Percentiles rank a stretch among this genome's conserved stretches.
phyloP scores from a whole-genome alignment of 805 yeast genomes.

The Tetrapisispora taiwanensis region DNA sequence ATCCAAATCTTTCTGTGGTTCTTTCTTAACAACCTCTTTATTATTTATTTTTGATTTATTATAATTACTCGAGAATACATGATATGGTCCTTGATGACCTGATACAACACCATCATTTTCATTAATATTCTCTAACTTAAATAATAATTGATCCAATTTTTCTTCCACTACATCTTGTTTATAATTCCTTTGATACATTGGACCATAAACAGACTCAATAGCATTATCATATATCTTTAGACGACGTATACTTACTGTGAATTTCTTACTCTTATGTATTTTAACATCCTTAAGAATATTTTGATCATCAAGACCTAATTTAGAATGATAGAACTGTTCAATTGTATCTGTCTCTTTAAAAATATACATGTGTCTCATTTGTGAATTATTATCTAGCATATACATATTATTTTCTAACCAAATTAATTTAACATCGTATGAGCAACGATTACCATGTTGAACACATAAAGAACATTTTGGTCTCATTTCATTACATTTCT shows the following conservation, averaged over 20 bases:
- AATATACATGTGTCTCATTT: not conserved
- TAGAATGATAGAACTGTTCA: not conserved
- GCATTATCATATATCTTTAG: slow-evolving; percentile 24
- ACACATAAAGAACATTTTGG: slow-evolving; percentile 24
- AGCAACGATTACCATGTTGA: slow-evolving; percentile 19
- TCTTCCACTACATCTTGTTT: slow-evolving; percentile 18
- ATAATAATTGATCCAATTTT: slow-evolving; percentile 11
- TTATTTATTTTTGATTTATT: not conserved
- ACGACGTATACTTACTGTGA: slow-evolving; percentile 25
- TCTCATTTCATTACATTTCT: slow-evolving; percentile 24
- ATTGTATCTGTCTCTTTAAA: not conserved
- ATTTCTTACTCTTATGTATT: slow-evolving; percentile 11
- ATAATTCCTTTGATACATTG: slow-evolving; percentile 4
- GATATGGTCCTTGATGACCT: slow-evolving; percentile 13
- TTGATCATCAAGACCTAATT: not conserved
- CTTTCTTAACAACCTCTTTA: not conserved
- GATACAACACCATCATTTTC: not conserved
- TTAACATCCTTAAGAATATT: not conserved
- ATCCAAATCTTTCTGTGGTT: no score
- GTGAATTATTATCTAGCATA: slow-evolving; percentile 1
- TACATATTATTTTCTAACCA: slow-evolving; percentile 24
- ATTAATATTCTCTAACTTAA: slow-evolving; percentile 5
- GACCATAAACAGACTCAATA: slow-evolving; percentile 17
- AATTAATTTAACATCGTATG: slow-evolving; percentile 23
- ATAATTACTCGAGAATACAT: slow-evolving; percentile 4